Base-by-base conservation (phyloP, 331 rosid genomes). In the Quercus lobata region DNA sequence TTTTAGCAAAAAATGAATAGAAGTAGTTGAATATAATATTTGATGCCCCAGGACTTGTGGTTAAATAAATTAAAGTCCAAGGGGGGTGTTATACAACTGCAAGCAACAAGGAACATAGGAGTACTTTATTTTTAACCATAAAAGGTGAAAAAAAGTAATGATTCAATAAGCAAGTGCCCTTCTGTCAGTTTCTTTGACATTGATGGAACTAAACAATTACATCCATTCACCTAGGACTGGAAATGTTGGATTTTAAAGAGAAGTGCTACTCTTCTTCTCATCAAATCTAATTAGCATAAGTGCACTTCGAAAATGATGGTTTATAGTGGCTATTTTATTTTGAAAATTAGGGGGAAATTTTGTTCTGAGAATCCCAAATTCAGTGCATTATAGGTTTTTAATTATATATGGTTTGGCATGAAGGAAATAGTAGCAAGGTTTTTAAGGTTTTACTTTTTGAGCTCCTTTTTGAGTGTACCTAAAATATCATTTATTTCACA, bases 361-460 rank as follows among this genome's bases (percentile, higher is more conserved):
- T 41, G 3, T 41, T 8, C 46, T 41, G 46, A 41, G 46, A 41
- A 41, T 41, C 46, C 46, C 12, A 41, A 41, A 41, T 41, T 41
- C 46, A 41, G 12, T 41, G 46, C 12, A 41, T 41, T 2, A 41
- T 41, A 41, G 46, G 3, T 0, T 8, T 41, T 30, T 19, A 30
- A 24, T 29, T 29, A 8, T 15, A 30, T 5, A 16, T 5, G 14
- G 70, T 29, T 24, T 30, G 72, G 49, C 72, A 12, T 34, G 27
- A 68, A 68, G 72, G 72, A 32, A 34, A 34, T 7, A 19, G 52
- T 9, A 10, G 52, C 18, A 19, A 24, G 4, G 21, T 74, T 61
- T 77, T 25, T 74, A 78, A 83, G 73, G 86, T n/a, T 6, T 74
- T 34, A 75, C 62, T 49, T 54, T 82, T 87, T 72, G 84, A 80